A percentile compares a stretch with the other conserved stretches of the same genome.
Conservation (phyloP, 208 protist genomes). For the Acanthamoeba polyphaga region DNA sequence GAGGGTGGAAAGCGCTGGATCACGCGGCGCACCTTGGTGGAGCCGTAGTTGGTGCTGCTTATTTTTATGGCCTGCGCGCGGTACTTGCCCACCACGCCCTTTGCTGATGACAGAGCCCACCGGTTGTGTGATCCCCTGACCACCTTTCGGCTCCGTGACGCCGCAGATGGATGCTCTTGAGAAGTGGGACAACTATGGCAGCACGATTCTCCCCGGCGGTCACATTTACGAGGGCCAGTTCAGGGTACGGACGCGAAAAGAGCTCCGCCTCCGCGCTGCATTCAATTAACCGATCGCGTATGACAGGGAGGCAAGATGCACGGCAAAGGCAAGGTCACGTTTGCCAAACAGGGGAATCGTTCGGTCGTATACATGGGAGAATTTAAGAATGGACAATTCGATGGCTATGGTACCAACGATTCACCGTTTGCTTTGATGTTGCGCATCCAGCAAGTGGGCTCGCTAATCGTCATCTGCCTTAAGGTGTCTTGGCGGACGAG, state of each 20-base stretch:
- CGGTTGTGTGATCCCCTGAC: no score
- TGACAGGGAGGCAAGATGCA: neutral
- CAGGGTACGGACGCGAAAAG: neutral
- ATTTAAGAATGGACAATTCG: neutral
- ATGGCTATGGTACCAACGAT: neutral
- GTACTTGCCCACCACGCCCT: neutral
- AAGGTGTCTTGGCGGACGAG: no score
- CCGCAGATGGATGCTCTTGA: neutral
- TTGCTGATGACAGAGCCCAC: neutral
- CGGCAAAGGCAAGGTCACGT: constrained; percentile 10
- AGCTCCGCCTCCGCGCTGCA: neutral
- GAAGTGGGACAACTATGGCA: constrained; percentile 25
- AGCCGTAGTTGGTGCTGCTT: neutral
- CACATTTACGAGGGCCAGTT: constrained; percentile 1
- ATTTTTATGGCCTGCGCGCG: constrained; percentile 15
- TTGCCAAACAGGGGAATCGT: neutral
- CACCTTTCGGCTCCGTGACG: neutral
- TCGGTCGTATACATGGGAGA: neutral
- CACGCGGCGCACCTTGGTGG: constrained; percentile 45
- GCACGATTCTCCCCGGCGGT: neutral
- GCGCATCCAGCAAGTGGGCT: no score
- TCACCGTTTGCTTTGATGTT: neutral
- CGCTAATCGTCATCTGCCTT: no score
- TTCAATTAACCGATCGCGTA: neutral
- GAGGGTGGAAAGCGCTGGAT: constrained; percentile 4